A percentile compares a stretch with the other conserved stretches of the same genome.
Conservation (phyloP, 148 eudicot genomes). For the Cornus suecica region DNA sequence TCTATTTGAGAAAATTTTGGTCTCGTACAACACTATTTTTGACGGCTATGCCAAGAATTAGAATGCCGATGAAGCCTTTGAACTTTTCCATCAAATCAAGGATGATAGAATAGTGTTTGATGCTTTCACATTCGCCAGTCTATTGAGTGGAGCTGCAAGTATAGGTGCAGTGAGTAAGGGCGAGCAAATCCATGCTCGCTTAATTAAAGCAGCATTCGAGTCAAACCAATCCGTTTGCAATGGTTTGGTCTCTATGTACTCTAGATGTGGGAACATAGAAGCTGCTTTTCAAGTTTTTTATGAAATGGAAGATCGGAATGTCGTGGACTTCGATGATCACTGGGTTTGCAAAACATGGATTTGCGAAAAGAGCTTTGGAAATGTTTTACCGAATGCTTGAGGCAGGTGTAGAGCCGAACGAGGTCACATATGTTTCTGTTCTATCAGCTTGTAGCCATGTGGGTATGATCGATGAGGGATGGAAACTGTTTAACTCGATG, state of each 20-base stretch:
- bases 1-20: conserved; percentile 51
- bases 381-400: conserved; percentile 55
- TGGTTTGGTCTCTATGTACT: conserved; percentile 65
- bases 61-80: conserved; percentile 35
- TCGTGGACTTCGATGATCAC: conserved; percentile 78
- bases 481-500: conserved; percentile 53
- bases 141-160: conserved; percentile 64
- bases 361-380: conserved; percentile 47
- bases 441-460: conserved; percentile 76
- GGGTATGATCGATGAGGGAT: conserved; percentile 59
- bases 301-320: conserved; percentile 34
- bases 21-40: conserved; percentile 45
- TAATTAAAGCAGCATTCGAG: conserved; percentile 44
- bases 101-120: conserved; percentile 26
- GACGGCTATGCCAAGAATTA: conserved; percentile 44
- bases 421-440: conserved; percentile 60
- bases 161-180: conserved; percentile 61
- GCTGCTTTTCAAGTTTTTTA: conserved; percentile 51
- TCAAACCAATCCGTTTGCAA: conserved; percentile 46
- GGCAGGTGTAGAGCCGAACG: conserved; percentile 56
- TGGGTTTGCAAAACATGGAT: conserved; percentile 63
- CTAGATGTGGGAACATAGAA: conserved; percentile 61
- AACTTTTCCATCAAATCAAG: conserved; percentile 34
- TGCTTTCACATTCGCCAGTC: conserved; percentile 60
- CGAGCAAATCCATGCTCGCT: conserved; percentile 55